Percentiles rank a stretch among this genome's conserved stretches.
Evolutionary conservation across 2,329 filamentous ascomycete genomes (phyloP).

Genomic region (Neofusicoccum parvum): DNA sequence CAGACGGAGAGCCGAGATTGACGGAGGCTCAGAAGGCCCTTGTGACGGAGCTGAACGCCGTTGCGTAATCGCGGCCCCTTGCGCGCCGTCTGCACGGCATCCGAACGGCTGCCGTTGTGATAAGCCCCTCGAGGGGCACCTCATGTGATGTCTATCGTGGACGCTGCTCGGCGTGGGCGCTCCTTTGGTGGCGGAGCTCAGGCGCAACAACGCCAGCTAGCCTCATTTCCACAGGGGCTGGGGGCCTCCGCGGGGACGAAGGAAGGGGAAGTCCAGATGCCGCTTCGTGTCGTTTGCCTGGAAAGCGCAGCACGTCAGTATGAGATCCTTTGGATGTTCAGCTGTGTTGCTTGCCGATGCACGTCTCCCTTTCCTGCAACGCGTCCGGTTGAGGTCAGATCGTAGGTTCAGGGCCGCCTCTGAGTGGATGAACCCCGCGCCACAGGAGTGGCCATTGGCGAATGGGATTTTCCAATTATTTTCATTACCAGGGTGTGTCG

Average conservation of each 20-base stretch:
- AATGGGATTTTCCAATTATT: background rate
- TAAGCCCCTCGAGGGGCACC: background rate
- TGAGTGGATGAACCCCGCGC: background rate
- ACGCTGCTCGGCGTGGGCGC: background rate
- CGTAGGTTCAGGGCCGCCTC: background rate
- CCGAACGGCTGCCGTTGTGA: background rate
- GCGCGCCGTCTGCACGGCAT: background rate
- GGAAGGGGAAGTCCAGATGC: background rate
- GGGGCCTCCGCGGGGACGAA: background rate
- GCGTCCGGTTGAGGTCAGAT: conserved; percentile 5
- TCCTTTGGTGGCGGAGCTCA: background rate
- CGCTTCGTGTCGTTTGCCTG: background rate
- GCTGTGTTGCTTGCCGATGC: conserved; percentile 3
- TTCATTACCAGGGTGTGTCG: background rate
- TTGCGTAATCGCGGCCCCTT: background rate
- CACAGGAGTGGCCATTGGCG: background rate
- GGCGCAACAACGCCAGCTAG: background rate
- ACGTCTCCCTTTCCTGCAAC: background rate
- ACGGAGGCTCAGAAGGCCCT: background rate
- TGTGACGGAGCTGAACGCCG: background rate
- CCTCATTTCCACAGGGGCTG: background rate
- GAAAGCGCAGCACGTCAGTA: background rate
- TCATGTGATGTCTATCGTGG: background rate
- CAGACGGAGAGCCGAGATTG: background rate
- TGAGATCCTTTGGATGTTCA: background rate